Conservation (phyloP, 2,329 filamentous ascomycete species). For the Trichoderma aggressivum region DNA sequence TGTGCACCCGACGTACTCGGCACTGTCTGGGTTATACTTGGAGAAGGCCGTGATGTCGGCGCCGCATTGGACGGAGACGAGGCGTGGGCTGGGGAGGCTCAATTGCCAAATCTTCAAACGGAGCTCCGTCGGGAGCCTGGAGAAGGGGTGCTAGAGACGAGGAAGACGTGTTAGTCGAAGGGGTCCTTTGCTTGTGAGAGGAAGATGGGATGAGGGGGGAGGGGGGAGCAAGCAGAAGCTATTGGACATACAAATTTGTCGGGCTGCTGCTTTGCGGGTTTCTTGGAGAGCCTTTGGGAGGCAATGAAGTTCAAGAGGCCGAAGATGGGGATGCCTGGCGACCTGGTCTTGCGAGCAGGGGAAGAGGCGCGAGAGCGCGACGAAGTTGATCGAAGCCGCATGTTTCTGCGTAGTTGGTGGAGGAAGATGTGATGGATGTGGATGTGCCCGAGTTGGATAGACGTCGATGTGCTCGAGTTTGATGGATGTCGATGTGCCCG, state of each 20-base stretch:
- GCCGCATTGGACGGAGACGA: conserved; percentile 44
- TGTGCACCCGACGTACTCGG: conserved; percentile 34
- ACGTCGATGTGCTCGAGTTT: background rate
- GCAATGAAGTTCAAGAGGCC: background rate
- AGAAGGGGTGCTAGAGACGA: conserved; percentile 40
- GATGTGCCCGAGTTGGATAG: background rate
- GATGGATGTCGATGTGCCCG: background rate
- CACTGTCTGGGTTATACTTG: background rate
- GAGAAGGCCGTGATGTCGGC: conserved; percentile 26
- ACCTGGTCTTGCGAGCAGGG: background rate
- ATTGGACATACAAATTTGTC: conserved; percentile 10
- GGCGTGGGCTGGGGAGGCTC: conserved; percentile 41
- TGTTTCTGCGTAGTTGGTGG: background rate
- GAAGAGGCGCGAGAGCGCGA: background rate
- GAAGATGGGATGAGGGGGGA: background rate
- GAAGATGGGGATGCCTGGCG: background rate
- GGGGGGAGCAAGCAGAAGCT: background rate
- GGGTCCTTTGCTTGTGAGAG: background rate
- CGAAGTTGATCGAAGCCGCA: conserved; percentile 5
- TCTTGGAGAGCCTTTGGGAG: background rate
- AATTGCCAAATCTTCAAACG: conserved; percentile 47
- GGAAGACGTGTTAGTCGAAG: background rate
- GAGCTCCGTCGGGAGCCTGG: conserved; percentile 44
- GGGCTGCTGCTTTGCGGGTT: background rate
- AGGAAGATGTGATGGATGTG: background rate